These are phyloP conservation scores for Spathaspora arborariae DNA, from an alignment of 805 yeast species.

Conservation along the genomic window DNA sequence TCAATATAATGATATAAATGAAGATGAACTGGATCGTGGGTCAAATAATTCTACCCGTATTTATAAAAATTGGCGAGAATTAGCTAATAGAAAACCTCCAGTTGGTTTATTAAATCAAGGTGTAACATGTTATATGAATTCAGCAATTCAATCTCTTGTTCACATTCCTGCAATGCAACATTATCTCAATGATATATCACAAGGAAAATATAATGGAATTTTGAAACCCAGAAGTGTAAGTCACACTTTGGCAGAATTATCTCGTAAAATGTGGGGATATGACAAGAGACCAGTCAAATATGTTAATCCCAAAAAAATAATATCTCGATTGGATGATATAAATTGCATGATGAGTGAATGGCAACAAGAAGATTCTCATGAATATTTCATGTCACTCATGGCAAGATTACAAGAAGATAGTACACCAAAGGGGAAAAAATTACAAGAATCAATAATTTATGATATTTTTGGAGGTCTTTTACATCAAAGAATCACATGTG, in stretches of 20 bases:
- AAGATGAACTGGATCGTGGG: slow-evolving; percentile 57
- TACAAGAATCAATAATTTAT: slow-evolving; percentile 77
- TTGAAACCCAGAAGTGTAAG: slow-evolving; percentile 59
- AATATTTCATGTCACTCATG: slow-evolving; percentile 89
- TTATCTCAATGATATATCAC: slow-evolving; percentile 64
- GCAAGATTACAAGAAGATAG: slow-evolving; percentile 87
- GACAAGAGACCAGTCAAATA: slow-evolving; percentile 39
- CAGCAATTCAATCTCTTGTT: slow-evolving; percentile 86
- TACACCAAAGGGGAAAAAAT: slow-evolving; percentile 84
- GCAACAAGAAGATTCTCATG: slow-evolving; percentile 98
- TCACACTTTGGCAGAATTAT: slow-evolving; percentile 62
- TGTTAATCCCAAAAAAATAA: slow-evolving; percentile 73
- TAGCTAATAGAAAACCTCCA: slow-evolving; percentile 48
- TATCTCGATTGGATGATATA: slow-evolving; percentile 70
- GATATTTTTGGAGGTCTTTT: slow-evolving; percentile 93
- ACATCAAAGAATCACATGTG: slow-evolving; percentile 81
- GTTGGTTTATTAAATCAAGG: slow-evolving; percentile 84
- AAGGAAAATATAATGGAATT: slow-evolving; percentile 45
- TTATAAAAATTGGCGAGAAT: slow-evolving; percentile 67
- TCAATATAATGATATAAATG: slow-evolving; percentile 39
- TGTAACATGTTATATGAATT: slow-evolving; percentile 94
- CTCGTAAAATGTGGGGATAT: slow-evolving; percentile 65
- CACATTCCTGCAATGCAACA: slow-evolving; percentile 91
- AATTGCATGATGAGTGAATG: slow-evolving; percentile 96
- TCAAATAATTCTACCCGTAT: slow-evolving; percentile 57